Percentiles rank a stretch among this genome's conserved stretches.
Evolutionary conservation across 2,329 filamentous ascomycete species (phyloP).

Genomic region (Stagonosporopsis vannaccii): DNA sequence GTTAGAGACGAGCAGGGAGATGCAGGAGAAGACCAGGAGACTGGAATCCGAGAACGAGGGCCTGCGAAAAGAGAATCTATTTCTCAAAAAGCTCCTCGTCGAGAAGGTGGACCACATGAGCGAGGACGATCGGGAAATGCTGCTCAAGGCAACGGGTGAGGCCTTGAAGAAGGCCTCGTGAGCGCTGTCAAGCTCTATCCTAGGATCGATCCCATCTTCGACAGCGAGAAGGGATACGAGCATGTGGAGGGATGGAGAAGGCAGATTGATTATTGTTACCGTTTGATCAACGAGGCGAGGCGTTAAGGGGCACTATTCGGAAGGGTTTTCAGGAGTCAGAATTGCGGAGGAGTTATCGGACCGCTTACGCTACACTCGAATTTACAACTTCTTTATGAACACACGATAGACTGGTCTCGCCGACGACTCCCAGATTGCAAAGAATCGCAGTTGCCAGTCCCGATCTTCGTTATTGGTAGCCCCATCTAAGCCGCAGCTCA

Average conservation of each 20-base stretch:
- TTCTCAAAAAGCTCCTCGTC: constrained; percentile 45
- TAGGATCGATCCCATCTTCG: not conserved
- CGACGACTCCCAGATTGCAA: not conserved
- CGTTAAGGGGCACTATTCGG: constrained; percentile 7
- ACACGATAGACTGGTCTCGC: not conserved
- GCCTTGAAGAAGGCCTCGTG: constrained; percentile 20
- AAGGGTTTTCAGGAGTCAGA: not conserved
- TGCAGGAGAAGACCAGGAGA: constrained; percentile 76
- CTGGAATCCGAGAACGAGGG: constrained; percentile 64
- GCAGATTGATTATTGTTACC: constrained; percentile 1
- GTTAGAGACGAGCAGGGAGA: constrained; percentile 64
- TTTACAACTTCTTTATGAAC: not conserved
- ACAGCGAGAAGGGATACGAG: not conserved
- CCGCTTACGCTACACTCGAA: not conserved
- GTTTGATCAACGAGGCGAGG: constrained; percentile 1
- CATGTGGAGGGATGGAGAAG: not conserved
- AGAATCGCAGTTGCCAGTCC: not conserved
- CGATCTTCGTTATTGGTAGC: not conserved
- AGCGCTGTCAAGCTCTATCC: not conserved
- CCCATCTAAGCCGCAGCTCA: too few relatives aligned
- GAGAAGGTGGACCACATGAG: constrained; percentile 52
- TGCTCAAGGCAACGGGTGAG: constrained; percentile 36
- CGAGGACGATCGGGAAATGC: constrained; percentile 40
- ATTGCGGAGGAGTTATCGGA: not conserved
- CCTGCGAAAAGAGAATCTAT: constrained; percentile 53